phyloP scores from a whole-genome alignment of 345 rosid genomes.

The Streptanthus diversifolius region DNA sequence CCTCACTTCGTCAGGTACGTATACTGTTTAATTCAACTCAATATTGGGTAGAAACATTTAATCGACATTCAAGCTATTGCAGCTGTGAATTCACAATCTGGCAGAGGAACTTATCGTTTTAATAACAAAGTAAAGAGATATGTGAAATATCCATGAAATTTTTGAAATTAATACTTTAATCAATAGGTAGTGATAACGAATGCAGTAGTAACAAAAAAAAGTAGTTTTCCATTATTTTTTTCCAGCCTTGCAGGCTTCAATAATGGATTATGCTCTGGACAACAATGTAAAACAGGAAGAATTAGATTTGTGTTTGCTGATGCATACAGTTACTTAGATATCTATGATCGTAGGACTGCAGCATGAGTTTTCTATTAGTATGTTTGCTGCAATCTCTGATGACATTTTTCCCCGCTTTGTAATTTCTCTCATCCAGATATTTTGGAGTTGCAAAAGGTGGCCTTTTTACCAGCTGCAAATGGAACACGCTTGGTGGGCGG shows the following conservation, averaged over 20 bases:
- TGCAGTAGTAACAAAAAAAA: neutral
- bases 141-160: slow-evolving; percentile 2
- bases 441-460: slow-evolving; percentile 61
- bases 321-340: neutral
- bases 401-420: slow-evolving; percentile 1
- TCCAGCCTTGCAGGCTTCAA: slow-evolving; percentile 14
- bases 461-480: slow-evolving; percentile 89
- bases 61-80: neutral
- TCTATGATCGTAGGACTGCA: neutral
- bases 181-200: neutral
- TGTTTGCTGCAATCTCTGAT: slow-evolving; percentile 10
- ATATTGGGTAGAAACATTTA: neutral
- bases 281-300: neutral
- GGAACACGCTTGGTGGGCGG: slow-evolving; percentile 85
- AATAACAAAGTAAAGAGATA: neutral
- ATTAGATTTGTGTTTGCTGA: neutral
- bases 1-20: slow-evolving; percentile 75
- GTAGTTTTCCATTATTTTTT: neutral
- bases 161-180: neutral
- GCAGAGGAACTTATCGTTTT: neutral
- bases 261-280: neutral
- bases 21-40: neutral
- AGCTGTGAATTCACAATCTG: neutral
- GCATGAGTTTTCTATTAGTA: neutral
- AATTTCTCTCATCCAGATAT: slow-evolving; percentile 48